Evolutionary conservation across 2,329 filamentous ascomycete genomes (phyloP), one percentile per base, ranked within the genome.

Genomic region (Catunica adiposa): DNA sequence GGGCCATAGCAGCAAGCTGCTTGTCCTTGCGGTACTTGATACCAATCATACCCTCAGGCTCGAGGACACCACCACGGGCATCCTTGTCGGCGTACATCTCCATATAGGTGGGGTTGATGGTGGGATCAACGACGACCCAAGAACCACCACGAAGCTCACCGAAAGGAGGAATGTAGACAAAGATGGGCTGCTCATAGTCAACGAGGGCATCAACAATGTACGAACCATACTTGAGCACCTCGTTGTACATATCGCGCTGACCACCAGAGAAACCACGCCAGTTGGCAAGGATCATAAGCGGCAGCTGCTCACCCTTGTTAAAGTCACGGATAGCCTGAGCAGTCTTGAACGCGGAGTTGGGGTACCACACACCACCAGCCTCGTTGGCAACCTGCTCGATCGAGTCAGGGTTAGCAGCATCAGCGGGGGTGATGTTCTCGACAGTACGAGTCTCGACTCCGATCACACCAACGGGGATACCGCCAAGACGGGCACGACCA

Each of bases 231-330:
- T 98, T 98, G 71, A 98, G 82, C 15, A 98, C 92, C 73, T 98
- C 92, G 74, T 97, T 96, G 82, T 94, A 98, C 92, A 98, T 98
- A 72, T 98, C 92, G 63, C 90, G 88, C 73, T 98, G 92, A 61
- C 92, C 92, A 75, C 92, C 92, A 62, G 92, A 98, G 87, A 98
- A 98, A 76, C 92, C 92, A 82, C 92, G 84, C 92, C 92, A 98
- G 79, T 98, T 98, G 72, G 92, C 92, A 61, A 98, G 82, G 67
- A 98, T 98, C 89, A 98, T 97, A 62, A 98, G 75, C 57, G 92
- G 92, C 66, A 98, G 78, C 74, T 98, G 92, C 73, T 98, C 92
- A 68, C 92, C 92, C 62, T 94, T 82, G 80, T 98, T 98, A 80
- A 98, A 98, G 75, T 98, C 92, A 65, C 85, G 89, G 73, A 98